phyloP scores from a whole-genome alignment of 1,284 basidiomycete species.

The Neotropicomus parvogracilis region DNA sequence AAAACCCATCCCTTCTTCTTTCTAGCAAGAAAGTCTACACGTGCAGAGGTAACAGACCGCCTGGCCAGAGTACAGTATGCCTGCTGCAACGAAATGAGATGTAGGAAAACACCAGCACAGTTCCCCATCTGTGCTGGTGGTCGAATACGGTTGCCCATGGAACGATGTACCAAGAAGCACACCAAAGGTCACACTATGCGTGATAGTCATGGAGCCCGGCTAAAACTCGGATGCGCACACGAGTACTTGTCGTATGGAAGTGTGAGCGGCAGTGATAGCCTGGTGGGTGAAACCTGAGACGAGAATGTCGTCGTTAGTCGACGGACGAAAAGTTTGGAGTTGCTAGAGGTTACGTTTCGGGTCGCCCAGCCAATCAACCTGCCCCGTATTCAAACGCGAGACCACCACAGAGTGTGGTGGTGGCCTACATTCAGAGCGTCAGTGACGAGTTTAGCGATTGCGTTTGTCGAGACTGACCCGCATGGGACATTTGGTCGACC shows the following conservation, averaged over 20 bases:
- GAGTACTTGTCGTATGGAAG: not conserved
- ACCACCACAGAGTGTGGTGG: too few species aligned
- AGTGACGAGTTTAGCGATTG: too few species aligned
- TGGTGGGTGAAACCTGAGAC: too few species aligned
- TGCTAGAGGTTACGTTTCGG: not conserved
- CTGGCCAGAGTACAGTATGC: not conserved
- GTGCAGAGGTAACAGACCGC: not conserved
- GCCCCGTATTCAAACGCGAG: conserved; percentile 11
- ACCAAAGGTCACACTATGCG: conserved; percentile 16
- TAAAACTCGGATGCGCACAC: conserved; percentile 21
- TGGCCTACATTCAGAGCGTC: too few species aligned
- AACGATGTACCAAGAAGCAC: conserved; percentile 9
- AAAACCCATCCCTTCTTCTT: too few species aligned
- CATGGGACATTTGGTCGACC: too few species aligned
- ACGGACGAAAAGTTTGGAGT: not conserved
- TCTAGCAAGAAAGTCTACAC: too few species aligned
- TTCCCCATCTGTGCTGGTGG: not conserved
- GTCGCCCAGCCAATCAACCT: conserved; percentile 6
- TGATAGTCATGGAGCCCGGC: conserved; percentile 26
- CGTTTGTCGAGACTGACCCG: too few species aligned
- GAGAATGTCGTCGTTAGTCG: conserved; percentile 3
- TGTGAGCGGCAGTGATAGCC: conserved; percentile 20
- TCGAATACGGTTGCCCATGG: conserved; percentile 9
- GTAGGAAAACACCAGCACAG: not conserved
- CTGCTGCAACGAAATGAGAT: not conserved